Evolutionary conservation across 306 rosid species (phyloP).

Genomic region (Prunus dulcis): DNA sequence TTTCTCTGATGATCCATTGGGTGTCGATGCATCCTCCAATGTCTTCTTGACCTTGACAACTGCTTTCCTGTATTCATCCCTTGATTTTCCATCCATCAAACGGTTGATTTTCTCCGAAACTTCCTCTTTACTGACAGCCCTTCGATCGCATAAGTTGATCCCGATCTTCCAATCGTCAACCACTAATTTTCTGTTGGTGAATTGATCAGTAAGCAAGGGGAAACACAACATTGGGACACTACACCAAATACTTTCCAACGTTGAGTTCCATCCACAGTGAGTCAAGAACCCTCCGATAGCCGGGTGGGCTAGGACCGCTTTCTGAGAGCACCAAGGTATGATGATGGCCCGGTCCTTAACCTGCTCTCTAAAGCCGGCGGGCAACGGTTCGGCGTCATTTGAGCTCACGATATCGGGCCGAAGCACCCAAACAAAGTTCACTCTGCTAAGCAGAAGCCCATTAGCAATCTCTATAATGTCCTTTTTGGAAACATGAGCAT

Average conservation of each 20-base stretch:
- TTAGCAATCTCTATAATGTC: constrained; percentile 38
- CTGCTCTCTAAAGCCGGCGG: constrained; percentile 34
- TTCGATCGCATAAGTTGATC: constrained; percentile 26
- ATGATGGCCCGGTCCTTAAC: constrained; percentile 34
- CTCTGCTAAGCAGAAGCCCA: constrained; percentile 43
- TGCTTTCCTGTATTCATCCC: constrained; percentile 25
- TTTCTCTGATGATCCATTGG: constrained; percentile 45
- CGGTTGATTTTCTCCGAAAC: constrained; percentile 35
- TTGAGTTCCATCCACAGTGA: constrained; percentile 68
- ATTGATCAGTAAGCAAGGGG: constrained; percentile 55
- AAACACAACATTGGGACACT: constrained; percentile 49
- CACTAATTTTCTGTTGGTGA: constrained; percentile 55
- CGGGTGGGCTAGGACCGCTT: constrained; percentile 41
- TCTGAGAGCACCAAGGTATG: constrained; percentile 57
- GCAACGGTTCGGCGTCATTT: constrained; percentile 35
- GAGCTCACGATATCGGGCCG: constrained; percentile 56
- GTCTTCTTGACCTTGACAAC: constrained; percentile 26
- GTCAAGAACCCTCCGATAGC: constrained; percentile 53
- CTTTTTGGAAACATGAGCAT: constrained; percentile 35
- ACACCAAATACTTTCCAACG: constrained; percentile 53
- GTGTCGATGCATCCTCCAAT: constrained; percentile 32
- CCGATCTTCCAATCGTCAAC: constrained; percentile 67
- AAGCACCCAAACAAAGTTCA: constrained; percentile 49
- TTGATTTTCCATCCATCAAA: constrained; percentile 38
- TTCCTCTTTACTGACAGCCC: constrained; percentile 14